Percentiles rank a stretch among this genome's conserved stretches.
phyloP scores from a whole-genome alignment of 169 alveolate genomes.

The Eimeria praecox region DNA sequence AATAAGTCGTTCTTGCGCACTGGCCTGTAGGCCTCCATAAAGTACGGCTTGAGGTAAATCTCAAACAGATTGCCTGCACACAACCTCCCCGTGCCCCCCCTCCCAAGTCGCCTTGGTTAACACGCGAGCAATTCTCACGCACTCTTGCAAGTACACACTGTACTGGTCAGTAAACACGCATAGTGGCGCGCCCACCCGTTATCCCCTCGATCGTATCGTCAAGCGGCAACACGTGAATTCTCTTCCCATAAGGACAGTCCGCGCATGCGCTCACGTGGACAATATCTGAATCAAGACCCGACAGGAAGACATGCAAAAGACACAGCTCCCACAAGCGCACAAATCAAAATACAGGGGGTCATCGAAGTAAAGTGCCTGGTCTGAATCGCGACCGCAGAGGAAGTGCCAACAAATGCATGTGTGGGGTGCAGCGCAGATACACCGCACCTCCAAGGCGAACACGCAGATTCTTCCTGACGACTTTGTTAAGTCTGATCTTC shows the following conservation, averaged over 20 bases:
- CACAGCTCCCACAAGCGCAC: neutral
- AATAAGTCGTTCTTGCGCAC: constrained; percentile 99
- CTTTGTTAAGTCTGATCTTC: constrained; percentile 98
- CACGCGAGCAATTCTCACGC: neutral
- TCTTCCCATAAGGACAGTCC: constrained; percentile 99
- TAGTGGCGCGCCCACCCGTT: constrained; percentile 85
- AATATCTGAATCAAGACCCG: constrained; percentile 89
- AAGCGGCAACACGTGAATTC: constrained; percentile 99
- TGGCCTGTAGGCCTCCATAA: constrained; percentile 99
- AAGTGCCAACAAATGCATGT: neutral
- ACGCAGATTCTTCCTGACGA: constrained; percentile 98
- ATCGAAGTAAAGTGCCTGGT: neutral
- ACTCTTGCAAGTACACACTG: neutral
- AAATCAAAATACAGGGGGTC: neutral
- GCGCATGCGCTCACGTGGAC: constrained; percentile 97
- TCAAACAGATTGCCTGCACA: constrained; percentile 97
- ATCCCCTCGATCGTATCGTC: constrained; percentile 99
- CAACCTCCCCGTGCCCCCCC: neutral
- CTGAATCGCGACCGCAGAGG: neutral
- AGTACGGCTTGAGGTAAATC: constrained; percentile 99
- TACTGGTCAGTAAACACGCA: neutral
- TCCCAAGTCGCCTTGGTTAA: neutral
- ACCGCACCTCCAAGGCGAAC: constrained; percentile 96
- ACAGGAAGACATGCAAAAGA: neutral
- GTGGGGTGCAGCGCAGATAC: neutral